Evolutionary conservation across 768 basidiomycete species (phyloP).

Genomic region (Mycena galopus): DNA sequence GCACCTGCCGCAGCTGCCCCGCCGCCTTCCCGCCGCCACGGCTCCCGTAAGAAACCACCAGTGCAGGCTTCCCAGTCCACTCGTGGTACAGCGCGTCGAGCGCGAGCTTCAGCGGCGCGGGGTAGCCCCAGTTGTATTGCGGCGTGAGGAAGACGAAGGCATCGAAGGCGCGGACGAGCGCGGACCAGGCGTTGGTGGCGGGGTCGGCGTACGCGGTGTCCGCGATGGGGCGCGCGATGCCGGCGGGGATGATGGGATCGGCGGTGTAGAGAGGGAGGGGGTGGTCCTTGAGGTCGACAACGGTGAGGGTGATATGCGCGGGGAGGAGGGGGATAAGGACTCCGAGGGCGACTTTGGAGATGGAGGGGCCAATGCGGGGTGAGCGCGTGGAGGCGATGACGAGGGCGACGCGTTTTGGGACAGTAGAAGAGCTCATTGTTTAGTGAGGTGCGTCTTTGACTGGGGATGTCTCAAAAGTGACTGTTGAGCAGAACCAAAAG

Average conservation of each 20-base stretch:
- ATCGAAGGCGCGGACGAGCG: slow-evolving; percentile 42
- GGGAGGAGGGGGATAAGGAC: slow-evolving; percentile 31
- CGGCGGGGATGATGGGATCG: slow-evolving; percentile 43
- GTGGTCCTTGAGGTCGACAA: slow-evolving; percentile 41
- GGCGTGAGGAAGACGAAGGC: slow-evolving; percentile 53
- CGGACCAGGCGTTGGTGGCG: slow-evolving; percentile 47
- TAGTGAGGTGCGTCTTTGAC: no score
- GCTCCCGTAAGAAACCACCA: slow-evolving; percentile 51
- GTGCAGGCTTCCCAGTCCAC: slow-evolving; percentile 51
- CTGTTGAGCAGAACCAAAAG: no score
- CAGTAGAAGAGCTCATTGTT: no score
- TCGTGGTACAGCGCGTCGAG: slow-evolving; percentile 56
- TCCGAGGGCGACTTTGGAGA: slow-evolving; percentile 6
- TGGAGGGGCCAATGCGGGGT: slow-evolving; percentile 16
- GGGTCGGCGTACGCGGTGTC: slow-evolving; percentile 43
- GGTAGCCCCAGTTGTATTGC: slow-evolving; percentile 56
- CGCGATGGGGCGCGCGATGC: slow-evolving; percentile 37
- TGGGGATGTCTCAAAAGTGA: no score
- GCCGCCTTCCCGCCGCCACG: slow-evolving; percentile 47
- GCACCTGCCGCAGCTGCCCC: slow-evolving; percentile 45
- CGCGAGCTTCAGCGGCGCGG: slow-evolving; percentile 54
- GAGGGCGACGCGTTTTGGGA: slow-evolving; percentile 16
- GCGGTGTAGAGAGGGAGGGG: slow-evolving; percentile 42
- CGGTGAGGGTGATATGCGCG: slow-evolving; percentile 40
- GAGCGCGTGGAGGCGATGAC: slow-evolving; percentile 24